A percentile compares a stretch with the other conserved stretches of the same genome.
Evolutionary conservation across 2,329 filamentous ascomycete genomes (phyloP).

Genomic region (Aspergillus alliaceus): DNA sequence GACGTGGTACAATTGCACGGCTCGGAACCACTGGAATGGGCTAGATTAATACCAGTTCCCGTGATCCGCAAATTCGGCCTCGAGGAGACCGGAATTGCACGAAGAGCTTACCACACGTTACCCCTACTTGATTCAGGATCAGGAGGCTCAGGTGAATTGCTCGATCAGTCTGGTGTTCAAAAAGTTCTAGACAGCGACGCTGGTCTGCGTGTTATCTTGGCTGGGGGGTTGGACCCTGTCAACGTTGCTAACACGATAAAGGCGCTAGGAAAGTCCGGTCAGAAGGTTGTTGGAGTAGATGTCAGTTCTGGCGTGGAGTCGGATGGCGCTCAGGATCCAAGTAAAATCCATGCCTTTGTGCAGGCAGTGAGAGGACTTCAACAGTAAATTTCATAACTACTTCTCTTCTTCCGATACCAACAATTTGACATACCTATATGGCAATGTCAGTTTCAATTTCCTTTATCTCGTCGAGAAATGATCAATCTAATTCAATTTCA

Average conservation of each 20-base stretch:
- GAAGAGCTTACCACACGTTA: constrained; percentile 77
- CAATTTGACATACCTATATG: constrained; percentile 1
- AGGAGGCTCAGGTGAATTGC: constrained; percentile 75
- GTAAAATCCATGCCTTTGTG: constrained; percentile 80
- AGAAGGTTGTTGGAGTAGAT: constrained; percentile 78
- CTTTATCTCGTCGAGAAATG: not conserved
- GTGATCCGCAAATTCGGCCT: constrained; percentile 86
- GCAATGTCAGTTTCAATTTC: constrained; percentile 6
- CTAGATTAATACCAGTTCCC: constrained; percentile 81
- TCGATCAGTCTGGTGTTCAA: constrained; percentile 72
- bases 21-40: constrained; percentile 89
- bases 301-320: constrained; percentile 93
- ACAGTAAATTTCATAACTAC: constrained; percentile 17
- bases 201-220: constrained; percentile 74
- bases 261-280: constrained; percentile 59
- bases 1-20: constrained; percentile 94
- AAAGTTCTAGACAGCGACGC: constrained; percentile 64
- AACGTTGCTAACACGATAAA: constrained; percentile 72
- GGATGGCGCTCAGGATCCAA: constrained; percentile 74
- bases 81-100: constrained; percentile 67
- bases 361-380: constrained; percentile 64
- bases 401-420: not conserved
- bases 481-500: constrained; percentile 3
- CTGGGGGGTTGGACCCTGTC: constrained; percentile 77
- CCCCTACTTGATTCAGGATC: constrained; percentile 84